Base-by-base conservation (phyloP, 805 yeast species). In the Candida pseudoglaebosa region DNA sequence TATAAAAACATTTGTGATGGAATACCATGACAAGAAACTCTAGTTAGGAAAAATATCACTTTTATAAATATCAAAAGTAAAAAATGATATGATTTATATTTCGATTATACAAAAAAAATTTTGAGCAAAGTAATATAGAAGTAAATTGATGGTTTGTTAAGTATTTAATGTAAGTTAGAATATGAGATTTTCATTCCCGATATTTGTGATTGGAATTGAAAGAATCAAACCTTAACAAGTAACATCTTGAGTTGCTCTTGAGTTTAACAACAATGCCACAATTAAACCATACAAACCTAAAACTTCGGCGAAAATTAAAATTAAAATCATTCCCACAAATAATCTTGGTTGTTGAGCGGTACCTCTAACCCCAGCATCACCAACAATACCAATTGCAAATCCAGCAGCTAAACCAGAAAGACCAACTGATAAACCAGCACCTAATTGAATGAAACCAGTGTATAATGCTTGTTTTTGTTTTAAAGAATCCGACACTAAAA, bases 351-450 rank as follows among this genome's bases (percentile, higher is more conserved):
- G 99, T 69, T 90, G 97, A 47, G 96, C 93, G 51, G 90, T 83
- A 70, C 96, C 96, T 76, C 98, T 86, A 42, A 91, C 98, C 78
- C 99, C 99, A 42, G 96, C 97, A 65, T 91, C 99, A 67, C 99
- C 99, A 52, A 91, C 99, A 53, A 91, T 91, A 73, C 99, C 99
- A 71, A 91, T 91, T 65, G 99, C 97, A 61, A 88, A 91, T 54
- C 99, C 99, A 49, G 97, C 96, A 61, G 98, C 97, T 61, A 91
- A 77, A 65, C 98, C 96, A 46, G 96, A 84, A 54, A 91, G 77
- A 60, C 99, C 99, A 51, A 91, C 99, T 37, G 96, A 85, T 56
- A 91, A 77, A 67, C 99, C 99, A 43, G 97, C 96, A 70, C 96
- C 98, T 58, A 91, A 76, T 74, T 91, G 99, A 68, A 91, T 89